These are phyloP conservation scores for Fusarium circinatum DNA, from an alignment of 2,329 filamentous ascomycete species.

Conservation along the genomic window DNA sequence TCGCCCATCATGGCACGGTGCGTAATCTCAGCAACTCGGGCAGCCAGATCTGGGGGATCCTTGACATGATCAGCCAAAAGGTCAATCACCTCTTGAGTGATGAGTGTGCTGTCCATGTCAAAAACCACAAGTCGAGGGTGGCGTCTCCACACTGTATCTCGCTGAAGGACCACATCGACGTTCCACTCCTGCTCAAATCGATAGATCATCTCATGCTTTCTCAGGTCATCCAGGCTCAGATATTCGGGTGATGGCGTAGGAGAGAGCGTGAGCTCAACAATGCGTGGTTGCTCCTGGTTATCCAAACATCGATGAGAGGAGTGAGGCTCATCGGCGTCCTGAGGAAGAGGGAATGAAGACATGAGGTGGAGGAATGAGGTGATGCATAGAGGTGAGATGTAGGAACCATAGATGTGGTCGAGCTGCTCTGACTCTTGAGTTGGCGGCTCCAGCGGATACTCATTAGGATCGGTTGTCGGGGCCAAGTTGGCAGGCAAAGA, in stretches of 20 bases:
- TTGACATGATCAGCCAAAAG: constrained; percentile 84
- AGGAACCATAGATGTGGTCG: constrained; percentile 73
- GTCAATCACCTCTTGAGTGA: constrained; percentile 97
- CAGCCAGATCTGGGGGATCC: constrained; percentile 76
- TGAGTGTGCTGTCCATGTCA: constrained; percentile 98
- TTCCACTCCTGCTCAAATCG: constrained; percentile 90
- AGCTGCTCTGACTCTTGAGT: constrained; percentile 65
- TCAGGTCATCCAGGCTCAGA: constrained; percentile 73
- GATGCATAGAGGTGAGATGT: constrained; percentile 72
- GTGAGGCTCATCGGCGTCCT: constrained; percentile 62
- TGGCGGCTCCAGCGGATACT: constrained; percentile 69
- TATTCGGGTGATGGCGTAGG: constrained; percentile 71
- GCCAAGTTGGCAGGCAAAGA: constrained; percentile 64
- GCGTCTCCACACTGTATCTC: constrained; percentile 76
- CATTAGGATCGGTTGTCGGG: constrained; percentile 66
- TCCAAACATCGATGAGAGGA: constrained; percentile 75
- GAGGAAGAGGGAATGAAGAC: constrained; percentile 67
- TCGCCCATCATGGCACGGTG: constrained; percentile 95
- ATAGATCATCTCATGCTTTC: constrained; percentile 84
- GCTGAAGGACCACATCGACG: constrained; percentile 82
- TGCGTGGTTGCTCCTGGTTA: constrained; percentile 65
- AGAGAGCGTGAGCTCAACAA: constrained; percentile 73
- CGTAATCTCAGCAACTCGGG: constrained; percentile 87
- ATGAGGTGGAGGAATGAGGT: constrained; percentile 74
- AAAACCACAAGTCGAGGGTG: constrained; percentile 92